Base-by-base conservation (phyloP, 257 asterid genomes). In the Solanum verrucosum region DNA sequence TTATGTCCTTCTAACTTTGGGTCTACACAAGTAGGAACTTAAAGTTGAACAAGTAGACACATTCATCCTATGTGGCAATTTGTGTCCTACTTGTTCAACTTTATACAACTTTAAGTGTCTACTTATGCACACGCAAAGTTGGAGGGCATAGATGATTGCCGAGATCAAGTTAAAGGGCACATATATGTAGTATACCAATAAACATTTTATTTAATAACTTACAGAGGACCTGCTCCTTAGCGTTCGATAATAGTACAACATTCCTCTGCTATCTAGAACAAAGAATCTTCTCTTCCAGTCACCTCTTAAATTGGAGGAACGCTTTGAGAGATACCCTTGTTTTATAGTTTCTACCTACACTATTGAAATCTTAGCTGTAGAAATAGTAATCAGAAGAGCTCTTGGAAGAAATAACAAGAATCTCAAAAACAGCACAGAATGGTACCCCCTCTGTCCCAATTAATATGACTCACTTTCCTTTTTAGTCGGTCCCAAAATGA, bases 271-370 rank as follows among this genome's bases (percentile, higher is more conserved):
- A 75, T 88, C 91, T 86, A 95, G 98, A 90, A 95, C 94, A 89
- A 95, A 95, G 87, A 93, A 95, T 87, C 98, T 93, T 92, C 98
- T 95, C 93, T 95, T 95, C 98, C 98, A 95, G 90, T 95, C 98
- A 88, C 98, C 98, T 90, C 98, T 93, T 90, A 95, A 86, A 89
- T 90, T 95, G 86, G 96, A 94, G 83, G 98, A 95, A 71, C 98
- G 94, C 89, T 95, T 94, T 37, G 94, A 93, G 87, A 94, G 96
- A 90, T 94, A 94, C 68, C 95, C 96, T 91, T 93, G 98, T 87
- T 94, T 94, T 85, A 95, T 94, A 89, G 98, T 94, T 93, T 95
- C 96, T 90, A 95, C 95, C 98, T 96, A 95, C 92, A 95, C 93
- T 92, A 92, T 91, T 93, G 93, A 94, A 91, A 87, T 87, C 87